Percentiles rank a stretch among this genome's conserved stretches.
phyloP scores from a whole-genome alignment of 108 stramenopile genomes.

The Cafeteria roenbergensis region DNA sequence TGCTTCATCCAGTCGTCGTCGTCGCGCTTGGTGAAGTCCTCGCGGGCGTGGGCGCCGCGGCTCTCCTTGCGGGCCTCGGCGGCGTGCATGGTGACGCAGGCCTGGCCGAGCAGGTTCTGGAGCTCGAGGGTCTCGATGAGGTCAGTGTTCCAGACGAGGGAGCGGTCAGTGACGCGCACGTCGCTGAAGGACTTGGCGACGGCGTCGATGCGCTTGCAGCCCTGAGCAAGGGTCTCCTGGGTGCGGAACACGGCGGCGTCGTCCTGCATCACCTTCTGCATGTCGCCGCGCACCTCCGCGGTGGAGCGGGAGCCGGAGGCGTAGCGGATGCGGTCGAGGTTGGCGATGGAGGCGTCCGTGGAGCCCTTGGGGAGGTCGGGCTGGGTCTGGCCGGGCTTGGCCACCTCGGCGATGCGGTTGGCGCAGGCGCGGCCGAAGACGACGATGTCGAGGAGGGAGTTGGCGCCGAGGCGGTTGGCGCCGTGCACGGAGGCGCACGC shows the following conservation, averaged over 20 bases:
- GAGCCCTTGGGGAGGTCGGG: slow-evolving; percentile 55
- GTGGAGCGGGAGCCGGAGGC: slow-evolving; percentile 60
- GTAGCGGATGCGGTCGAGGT: slow-evolving; percentile 75
- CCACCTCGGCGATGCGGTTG: slow-evolving; percentile 77
- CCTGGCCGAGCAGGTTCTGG: slow-evolving; percentile 73
- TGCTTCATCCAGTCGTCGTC: slow-evolving; percentile 98
- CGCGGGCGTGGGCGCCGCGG: slow-evolving; percentile 93
- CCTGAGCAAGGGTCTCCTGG: slow-evolving; percentile 62
- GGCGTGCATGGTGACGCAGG: slow-evolving; percentile 88
- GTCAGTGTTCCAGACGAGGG: slow-evolving; percentile 96
- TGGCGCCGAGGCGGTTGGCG: slow-evolving; percentile 97
- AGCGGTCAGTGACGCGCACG: slow-evolving; percentile 74
- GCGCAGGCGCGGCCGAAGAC: slow-evolving; percentile 97
- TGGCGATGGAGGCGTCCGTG: slow-evolving; percentile 66
- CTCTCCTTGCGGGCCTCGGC: slow-evolving; percentile 88
- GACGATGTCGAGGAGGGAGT: slow-evolving; percentile 92
- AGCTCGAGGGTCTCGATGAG: slow-evolving; percentile 87
- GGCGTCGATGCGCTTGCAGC: slow-evolving; percentile 65
- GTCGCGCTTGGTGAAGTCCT: slow-evolving; percentile 80
- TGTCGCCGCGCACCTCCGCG: slow-evolving; percentile 64
- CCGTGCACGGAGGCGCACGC: slow-evolving; percentile 96
- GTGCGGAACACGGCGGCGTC: slow-evolving; percentile 97
- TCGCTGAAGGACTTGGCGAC: slow-evolving; percentile 70
- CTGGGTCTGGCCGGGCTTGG: slow-evolving; percentile 74
- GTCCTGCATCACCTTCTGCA: slow-evolving; percentile 94